Evolutionary conservation across 2,329 filamentous ascomycete species (phyloP).

Genomic region (Fusarium oligoseptatum): DNA sequence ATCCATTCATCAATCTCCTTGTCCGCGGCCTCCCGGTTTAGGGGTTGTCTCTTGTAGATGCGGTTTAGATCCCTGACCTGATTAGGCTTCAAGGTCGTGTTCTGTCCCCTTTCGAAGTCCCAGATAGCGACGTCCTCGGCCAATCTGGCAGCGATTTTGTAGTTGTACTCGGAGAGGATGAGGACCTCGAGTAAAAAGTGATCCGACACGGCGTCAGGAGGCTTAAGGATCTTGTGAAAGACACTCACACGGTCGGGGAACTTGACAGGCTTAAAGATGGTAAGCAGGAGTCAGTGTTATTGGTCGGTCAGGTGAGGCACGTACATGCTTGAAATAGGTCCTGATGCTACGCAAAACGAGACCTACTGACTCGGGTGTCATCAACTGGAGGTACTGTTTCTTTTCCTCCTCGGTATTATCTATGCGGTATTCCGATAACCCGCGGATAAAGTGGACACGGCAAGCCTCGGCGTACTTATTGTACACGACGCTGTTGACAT

Average conservation of each 20-base stretch:
- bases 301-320: constrained; percentile 47
- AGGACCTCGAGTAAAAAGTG: constrained; percentile 71
- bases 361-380: constrained; percentile 75
- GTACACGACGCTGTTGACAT: constrained; percentile 91
- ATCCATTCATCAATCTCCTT: background rate
- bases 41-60: background rate
- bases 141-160: constrained; percentile 79
- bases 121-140: constrained; percentile 65
- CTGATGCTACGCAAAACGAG: constrained; percentile 85
- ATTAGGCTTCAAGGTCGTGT: constrained; percentile 50
- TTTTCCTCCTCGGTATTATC: constrained; percentile 49
- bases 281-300: background rate
- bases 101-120: constrained; percentile 51
- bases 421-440: constrained; percentile 57
- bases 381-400: constrained; percentile 56
- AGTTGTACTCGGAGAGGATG: constrained; percentile 82
- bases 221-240: constrained; percentile 78
- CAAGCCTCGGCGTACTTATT: constrained; percentile 86
- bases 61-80: background rate
- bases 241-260: constrained; percentile 87
- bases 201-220: constrained; percentile 58
- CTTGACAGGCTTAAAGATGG: constrained; percentile 74
- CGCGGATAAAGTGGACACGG: constrained; percentile 78
- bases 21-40: background rate
- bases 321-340: constrained; percentile 88